Percentiles rank a stretch among this genome's conserved stretches.
phyloP scores from a whole-genome alignment of 495 filamentous ascomycete genomes.

The Penicillium verhagenii region DNA sequence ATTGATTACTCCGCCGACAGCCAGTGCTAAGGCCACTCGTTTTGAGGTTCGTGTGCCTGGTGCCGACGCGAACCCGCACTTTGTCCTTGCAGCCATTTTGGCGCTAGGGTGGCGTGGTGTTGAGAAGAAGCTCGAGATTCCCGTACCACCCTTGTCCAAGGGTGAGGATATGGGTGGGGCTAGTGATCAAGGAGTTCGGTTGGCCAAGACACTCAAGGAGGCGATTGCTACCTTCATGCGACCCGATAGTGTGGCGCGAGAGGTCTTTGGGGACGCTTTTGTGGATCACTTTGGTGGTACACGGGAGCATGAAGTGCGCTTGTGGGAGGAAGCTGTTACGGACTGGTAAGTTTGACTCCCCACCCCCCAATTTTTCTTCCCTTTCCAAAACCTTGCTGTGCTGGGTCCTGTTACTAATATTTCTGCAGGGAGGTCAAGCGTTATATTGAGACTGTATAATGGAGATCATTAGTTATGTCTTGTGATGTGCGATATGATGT shows the following conservation, averaged over 20 bases:
- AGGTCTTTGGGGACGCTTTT: constrained; percentile 92
- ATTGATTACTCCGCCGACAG: constrained; percentile 82
- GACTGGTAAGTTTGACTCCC: constrained; percentile 66
- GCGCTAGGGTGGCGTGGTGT: constrained; percentile 87
- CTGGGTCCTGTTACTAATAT: constrained; percentile 12
- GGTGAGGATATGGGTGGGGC: constrained; percentile 73
- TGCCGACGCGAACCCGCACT: constrained; percentile 85
- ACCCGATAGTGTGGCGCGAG: constrained; percentile 76
- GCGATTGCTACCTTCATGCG: constrained; percentile 73
- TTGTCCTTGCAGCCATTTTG: constrained; percentile 83
- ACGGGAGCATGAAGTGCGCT: constrained; percentile 80
- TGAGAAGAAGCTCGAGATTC: constrained; percentile 82
- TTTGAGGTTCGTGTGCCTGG: constrained; percentile 91
- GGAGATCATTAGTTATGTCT: background rate
- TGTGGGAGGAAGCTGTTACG: constrained; percentile 95
- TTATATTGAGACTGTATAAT: constrained; percentile 51
- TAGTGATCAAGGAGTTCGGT: constrained; percentile 56
- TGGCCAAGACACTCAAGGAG: constrained; percentile 81
- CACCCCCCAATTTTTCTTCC: background rate
- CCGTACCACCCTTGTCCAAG: constrained; percentile 75
- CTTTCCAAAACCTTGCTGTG: too few relatives aligned
- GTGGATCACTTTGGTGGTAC: constrained; percentile 95
- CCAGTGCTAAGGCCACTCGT: constrained; percentile 77
- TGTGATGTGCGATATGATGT: background rate
- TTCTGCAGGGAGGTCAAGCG: constrained; percentile 46